Percentiles rank a stretch among this genome's conserved stretches.
Evolutionary conservation across 2,329 filamentous ascomycete species (phyloP).

Genomic region (Sarocladiaceae sp.): DNA sequence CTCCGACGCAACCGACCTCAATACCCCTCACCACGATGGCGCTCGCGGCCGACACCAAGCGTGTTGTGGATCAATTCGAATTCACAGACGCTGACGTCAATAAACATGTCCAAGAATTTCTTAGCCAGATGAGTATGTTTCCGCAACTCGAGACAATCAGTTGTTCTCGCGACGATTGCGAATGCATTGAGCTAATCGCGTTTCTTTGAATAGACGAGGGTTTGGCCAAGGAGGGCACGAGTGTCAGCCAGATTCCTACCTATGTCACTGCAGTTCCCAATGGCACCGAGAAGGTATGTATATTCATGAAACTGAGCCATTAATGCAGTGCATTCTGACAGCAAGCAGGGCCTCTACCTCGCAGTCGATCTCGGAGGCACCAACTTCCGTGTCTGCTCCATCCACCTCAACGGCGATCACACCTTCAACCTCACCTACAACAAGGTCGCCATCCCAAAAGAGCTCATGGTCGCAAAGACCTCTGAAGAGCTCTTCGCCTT

Average conservation of each 20-base stretch:
- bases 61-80: constrained; percentile 80
- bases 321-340: neutral
- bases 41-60: constrained; percentile 67
- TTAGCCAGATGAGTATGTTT: constrained; percentile 70
- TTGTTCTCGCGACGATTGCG: neutral
- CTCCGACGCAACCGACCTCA: constrained; percentile 49
- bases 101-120: constrained; percentile 77
- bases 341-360: constrained; percentile 77
- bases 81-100: constrained; percentile 76
- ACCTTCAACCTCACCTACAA: constrained; percentile 91
- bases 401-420: constrained; percentile 87
- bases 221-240: constrained; percentile 70
- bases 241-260: constrained; percentile 91
- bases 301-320: constrained; percentile 5
- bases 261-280: constrained; percentile 96
- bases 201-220: constrained; percentile 62
- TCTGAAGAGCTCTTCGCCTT: constrained; percentile 87
- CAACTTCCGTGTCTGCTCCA: constrained; percentile 96
- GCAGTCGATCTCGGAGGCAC: constrained; percentile 97
- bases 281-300: constrained; percentile 85
- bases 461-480: constrained; percentile 86
- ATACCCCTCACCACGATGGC: constrained; percentile 53
- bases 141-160: neutral
- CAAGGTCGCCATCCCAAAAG: constrained; percentile 85
- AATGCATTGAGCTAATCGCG: neutral